Evolutionary conservation across 2,329 filamentous ascomycete genomes (phyloP).

Genomic region (Alternaria consortialis): DNA sequence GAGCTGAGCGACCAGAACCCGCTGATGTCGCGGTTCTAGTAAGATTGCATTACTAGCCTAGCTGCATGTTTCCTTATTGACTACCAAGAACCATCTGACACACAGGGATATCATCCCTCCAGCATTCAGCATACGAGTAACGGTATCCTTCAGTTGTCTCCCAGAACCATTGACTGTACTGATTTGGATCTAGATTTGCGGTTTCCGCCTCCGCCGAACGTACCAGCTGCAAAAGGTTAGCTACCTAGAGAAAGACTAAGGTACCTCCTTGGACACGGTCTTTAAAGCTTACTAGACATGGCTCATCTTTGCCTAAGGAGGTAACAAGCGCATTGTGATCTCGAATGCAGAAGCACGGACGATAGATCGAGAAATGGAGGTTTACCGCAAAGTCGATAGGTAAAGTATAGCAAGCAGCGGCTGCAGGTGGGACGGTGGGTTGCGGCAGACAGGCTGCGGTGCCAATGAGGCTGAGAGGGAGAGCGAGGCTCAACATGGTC

Average conservation of each 20-base stretch:
- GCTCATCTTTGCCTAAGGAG: background rate
- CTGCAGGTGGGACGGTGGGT: background rate
- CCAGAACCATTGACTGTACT: constrained; percentile 2
- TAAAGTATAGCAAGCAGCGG: constrained; percentile 1
- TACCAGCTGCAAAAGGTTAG: background rate
- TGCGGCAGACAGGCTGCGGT: background rate
- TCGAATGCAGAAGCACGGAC: constrained; percentile 2
- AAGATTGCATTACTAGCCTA: background rate
- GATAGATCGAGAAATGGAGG: constrained; percentile 1
- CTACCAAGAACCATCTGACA: constrained; percentile 4
- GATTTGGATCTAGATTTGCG: background rate
- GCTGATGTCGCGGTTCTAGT: background rate
- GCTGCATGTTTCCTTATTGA: background rate
- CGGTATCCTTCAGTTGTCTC: constrained; percentile 2
- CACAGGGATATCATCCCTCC: background rate
- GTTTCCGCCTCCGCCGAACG: background rate
- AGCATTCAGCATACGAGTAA: constrained; percentile 4
- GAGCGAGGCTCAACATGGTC: background rate
- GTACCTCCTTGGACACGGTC: background rate
- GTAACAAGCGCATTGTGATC: constrained; percentile 2
- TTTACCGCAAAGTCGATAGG: constrained; percentile 2
- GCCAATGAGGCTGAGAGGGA: background rate
- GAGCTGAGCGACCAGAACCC: background rate
- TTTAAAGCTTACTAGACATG: background rate
- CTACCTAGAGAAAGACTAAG: background rate